A percentile compares a stretch with the other conserved stretches of the same genome.
Conservation (phyloP, 2,329 filamentous ascomycete species). For the Truncatella angustata region DNA sequence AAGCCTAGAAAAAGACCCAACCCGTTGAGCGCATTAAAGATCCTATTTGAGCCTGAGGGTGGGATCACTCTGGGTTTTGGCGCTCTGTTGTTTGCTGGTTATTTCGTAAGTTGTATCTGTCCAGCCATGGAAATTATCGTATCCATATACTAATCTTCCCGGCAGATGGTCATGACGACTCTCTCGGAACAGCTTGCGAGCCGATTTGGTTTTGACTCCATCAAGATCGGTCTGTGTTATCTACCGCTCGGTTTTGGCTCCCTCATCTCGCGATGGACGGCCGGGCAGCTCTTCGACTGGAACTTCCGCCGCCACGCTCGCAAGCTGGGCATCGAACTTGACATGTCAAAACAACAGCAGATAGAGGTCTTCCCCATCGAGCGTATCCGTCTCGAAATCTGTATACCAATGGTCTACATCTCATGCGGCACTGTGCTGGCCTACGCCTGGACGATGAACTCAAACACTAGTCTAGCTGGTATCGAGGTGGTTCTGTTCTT, state of each 20-base stretch:
- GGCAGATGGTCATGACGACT: slow-evolving; percentile 21
- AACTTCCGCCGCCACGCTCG: slow-evolving; percentile 21
- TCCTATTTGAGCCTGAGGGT: slow-evolving; percentile 22
- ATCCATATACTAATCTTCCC: not conserved
- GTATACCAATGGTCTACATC: slow-evolving; percentile 16
- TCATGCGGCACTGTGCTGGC: slow-evolving; percentile 16
- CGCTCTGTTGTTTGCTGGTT: slow-evolving; percentile 22
- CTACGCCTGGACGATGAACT: slow-evolving; percentile 24
- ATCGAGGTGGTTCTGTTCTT: not conserved
- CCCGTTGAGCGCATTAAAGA: slow-evolving; percentile 22
- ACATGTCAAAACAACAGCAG: slow-evolving; percentile 15
- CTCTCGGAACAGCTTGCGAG: slow-evolving; percentile 17
- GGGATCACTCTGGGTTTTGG: slow-evolving; percentile 23
- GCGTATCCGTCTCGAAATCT: slow-evolving; percentile 4
- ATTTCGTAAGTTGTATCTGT: slow-evolving; percentile 13
- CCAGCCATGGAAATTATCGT: not conserved
- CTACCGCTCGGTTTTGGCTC: slow-evolving; percentile 13
- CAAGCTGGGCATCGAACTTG: slow-evolving; percentile 13
- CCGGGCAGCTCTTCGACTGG: slow-evolving; percentile 18
- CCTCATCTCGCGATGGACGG: slow-evolving; percentile 10
- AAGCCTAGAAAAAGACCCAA: slow-evolving; percentile 16
- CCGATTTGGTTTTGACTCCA: slow-evolving; percentile 13
- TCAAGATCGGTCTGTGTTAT: slow-evolving; percentile 15
- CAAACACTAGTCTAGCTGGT: slow-evolving; percentile 11
- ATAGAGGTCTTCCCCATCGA: slow-evolving; percentile 13